Evolutionary conservation across 352 stramenopile species (phyloP).

Genomic region (Phytophthora agathidicida): DNA sequence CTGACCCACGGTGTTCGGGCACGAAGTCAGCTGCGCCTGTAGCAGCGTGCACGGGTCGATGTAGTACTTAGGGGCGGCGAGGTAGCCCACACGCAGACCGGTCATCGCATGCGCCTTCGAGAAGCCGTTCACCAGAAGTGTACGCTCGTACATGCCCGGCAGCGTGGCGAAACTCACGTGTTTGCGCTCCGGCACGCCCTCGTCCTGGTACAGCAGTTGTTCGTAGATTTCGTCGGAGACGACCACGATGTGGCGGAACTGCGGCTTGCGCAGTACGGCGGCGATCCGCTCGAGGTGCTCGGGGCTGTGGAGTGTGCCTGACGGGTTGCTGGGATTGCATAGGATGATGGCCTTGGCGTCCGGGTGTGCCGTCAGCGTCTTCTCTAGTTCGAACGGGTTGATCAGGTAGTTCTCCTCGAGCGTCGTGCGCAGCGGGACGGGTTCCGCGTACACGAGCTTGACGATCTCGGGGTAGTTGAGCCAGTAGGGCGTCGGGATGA

Average conservation of each 20-base stretch:
- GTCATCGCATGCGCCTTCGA: conserved; percentile 98
- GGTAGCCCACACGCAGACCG: conserved; percentile 93
- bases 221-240: conserved; percentile 97
- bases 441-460: conserved; percentile 85
- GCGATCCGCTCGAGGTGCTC: conserved; percentile 62
- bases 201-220: conserved; percentile 91
- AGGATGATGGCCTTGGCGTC: conserved; percentile 89
- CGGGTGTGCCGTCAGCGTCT: conserved; percentile 65
- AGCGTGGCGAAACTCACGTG: conserved; percentile 77
- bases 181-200: conserved; percentile 49
- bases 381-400: conserved; percentile 69
- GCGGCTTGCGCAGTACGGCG: conserved; percentile 51
- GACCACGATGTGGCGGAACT: conserved; percentile 82
- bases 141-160: conserved; percentile 90
- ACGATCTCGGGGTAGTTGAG: conserved; percentile 97
- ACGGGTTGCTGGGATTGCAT: conserved; percentile 96
- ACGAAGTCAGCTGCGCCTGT: conserved; percentile 96
- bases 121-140: conserved; percentile 95
- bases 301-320: conserved; percentile 79
- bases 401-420: conserved; percentile 92
- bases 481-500: conserved; percentile 97
- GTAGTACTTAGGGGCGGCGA: conserved; percentile 78
- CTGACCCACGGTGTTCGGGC: conserved; percentile 92
- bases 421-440: conserved; percentile 91
- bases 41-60: conserved; percentile 79